These are phyloP conservation scores for Penicillium odoratum DNA, from an alignment of 495 filamentous ascomycete genomes.

Conservation along the genomic window DNA sequence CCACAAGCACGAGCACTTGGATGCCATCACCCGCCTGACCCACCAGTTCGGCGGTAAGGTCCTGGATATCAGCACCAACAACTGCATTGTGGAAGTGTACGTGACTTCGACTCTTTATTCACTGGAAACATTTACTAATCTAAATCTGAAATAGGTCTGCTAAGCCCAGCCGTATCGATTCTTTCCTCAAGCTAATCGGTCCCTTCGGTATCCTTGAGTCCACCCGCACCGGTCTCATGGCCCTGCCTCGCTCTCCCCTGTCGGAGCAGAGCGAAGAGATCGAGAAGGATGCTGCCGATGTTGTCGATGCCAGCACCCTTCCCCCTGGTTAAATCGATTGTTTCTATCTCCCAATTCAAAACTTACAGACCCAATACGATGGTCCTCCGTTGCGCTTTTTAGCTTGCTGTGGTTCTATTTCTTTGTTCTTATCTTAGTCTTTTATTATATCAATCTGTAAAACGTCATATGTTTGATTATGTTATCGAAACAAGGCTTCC, in stretches of 20 bases:
- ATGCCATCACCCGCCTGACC: slow-evolving; percentile 89
- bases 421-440: not conserved
- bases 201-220: slow-evolving; percentile 98
- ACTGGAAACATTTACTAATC: slow-evolving; percentile 1
- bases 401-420: slow-evolving; percentile 9
- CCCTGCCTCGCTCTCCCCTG: slow-evolving; percentile 88
- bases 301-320: slow-evolving; percentile 89
- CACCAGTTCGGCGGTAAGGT: slow-evolving; percentile 99
- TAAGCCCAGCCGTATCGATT: slow-evolving; percentile 91
- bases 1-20: slow-evolving; percentile 95
- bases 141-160: slow-evolving; percentile 62
- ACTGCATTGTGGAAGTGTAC: slow-evolving; percentile 97
- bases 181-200: slow-evolving; percentile 91
- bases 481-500: not conserved
- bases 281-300: slow-evolving; percentile 81
- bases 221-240: slow-evolving; percentile 92
- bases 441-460: slow-evolving; percentile 4
- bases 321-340: slow-evolving; percentile 74
- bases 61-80: slow-evolving; percentile 94
- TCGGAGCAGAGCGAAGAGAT: slow-evolving; percentile 68
- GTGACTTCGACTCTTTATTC: slow-evolving; percentile 33
- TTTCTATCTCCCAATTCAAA: slow-evolving; percentile 12
- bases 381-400: slow-evolving; percentile 18
- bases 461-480: not conserved
- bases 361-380: slow-evolving; percentile 29